A percentile compares a stretch with the other conserved stretches of the same genome.
Conservation (phyloP, 768 basidiomycete genomes). For the Xerocomellus dryophilus region DNA sequence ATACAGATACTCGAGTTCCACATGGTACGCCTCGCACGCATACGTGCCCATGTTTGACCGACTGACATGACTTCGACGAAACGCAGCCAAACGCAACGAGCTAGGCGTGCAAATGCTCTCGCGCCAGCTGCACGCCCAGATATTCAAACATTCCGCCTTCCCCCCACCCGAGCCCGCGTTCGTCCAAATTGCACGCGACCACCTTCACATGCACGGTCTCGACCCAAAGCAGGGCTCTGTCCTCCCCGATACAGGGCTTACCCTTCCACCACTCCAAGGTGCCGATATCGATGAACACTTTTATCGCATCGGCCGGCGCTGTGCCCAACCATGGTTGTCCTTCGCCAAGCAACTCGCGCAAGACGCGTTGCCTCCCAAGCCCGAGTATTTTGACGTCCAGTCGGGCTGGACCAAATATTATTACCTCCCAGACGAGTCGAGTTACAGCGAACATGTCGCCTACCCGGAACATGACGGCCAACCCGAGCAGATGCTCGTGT, state of each 20-base stretch:
- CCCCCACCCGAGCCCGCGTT: slow-evolving; percentile 57
- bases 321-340: slow-evolving; percentile 74
- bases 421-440: slow-evolving; percentile 67
- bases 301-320: slow-evolving; percentile 64
- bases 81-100: slow-evolving; percentile 69
- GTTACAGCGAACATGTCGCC: slow-evolving; percentile 69
- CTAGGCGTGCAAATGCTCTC: slow-evolving; percentile 94
- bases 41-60: background rate
- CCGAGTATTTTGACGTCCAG: slow-evolving; percentile 49
- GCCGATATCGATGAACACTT: slow-evolving; percentile 85
- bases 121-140: slow-evolving; percentile 71
- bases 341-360: slow-evolving; percentile 60
- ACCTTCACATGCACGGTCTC: slow-evolving; percentile 79
- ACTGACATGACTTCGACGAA: background rate
- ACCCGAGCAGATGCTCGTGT: slow-evolving; percentile 72
- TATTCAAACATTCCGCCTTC: slow-evolving; percentile 70
- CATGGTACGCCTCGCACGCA: slow-evolving; percentile 8
- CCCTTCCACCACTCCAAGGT: slow-evolving; percentile 83
- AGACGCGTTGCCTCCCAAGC: slow-evolving; percentile 57
- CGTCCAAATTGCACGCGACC: slow-evolving; percentile 74
- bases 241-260: slow-evolving; percentile 75
- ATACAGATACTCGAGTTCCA: background rate
- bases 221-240: slow-evolving; percentile 76
- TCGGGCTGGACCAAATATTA: slow-evolving; percentile 91
- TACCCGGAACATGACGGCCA: slow-evolving; percentile 62